Percentiles rank a stretch among this genome's conserved stretches.
phyloP scores from a whole-genome alignment of 768 basidiomycete genomes.

The Mycena alexandri region DNA sequence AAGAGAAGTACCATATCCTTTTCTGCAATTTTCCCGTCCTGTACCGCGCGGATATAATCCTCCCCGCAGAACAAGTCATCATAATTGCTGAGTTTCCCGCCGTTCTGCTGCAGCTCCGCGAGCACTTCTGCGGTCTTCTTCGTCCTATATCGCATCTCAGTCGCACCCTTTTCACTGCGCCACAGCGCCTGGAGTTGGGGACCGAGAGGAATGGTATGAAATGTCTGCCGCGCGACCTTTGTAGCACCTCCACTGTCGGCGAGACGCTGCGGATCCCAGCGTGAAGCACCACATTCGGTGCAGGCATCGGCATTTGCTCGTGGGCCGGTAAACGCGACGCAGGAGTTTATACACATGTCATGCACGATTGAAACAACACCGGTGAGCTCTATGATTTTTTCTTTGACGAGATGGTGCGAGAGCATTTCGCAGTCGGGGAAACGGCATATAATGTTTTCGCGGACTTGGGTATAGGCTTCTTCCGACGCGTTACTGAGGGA shows the following conservation, averaged over 20 bases:
- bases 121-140: conserved; percentile 5
- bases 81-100: background rate
- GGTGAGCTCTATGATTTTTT: too few relatives aligned
- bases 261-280: background rate
- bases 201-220: conserved; percentile 13
- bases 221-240: background rate
- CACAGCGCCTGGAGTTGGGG: conserved; percentile 17
- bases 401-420: too few relatives aligned
- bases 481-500: conserved; percentile 6
- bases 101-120: background rate
- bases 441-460: background rate
- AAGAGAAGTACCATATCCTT: conserved; percentile 5
- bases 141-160: conserved; percentile 1
- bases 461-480: background rate
- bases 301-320: background rate
- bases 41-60: conserved; percentile 1
- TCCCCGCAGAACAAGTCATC: background rate
- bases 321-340: conserved; percentile 5
- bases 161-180: conserved; percentile 4
- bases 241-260: background rate
- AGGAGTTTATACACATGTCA: conserved; percentile 9
- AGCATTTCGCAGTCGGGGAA: background rate
- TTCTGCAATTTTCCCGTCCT: background rate
- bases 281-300: conserved; percentile 4
- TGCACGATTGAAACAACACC: conserved; percentile 3